Percentiles rank a stretch among this genome's conserved stretches.
phyloP scores from a whole-genome alignment of 495 filamentous ascomycete genomes.

The Podospora conica region DNA sequence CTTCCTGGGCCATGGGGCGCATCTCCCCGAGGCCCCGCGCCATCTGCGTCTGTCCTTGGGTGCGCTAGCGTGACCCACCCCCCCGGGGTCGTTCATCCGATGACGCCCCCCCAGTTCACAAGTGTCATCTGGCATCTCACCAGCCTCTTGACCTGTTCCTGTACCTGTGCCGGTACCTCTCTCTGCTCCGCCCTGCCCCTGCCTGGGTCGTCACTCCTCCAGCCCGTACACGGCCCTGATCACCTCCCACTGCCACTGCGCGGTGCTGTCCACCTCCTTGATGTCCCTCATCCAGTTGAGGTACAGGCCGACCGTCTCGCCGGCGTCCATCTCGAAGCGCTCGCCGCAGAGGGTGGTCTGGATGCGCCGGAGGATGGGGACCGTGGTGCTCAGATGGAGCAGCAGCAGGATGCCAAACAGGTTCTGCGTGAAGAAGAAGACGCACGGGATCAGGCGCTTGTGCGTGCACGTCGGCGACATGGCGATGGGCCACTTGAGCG shows the following conservation, averaged over 20 bases:
- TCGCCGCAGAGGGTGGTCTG: conserved; percentile 36
- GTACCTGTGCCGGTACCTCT: too few relatives aligned
- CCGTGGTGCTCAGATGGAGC: conserved; percentile 44
- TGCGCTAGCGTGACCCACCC: not conserved
- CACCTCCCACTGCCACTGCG: conserved; percentile 49
- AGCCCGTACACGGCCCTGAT: conserved; percentile 39
- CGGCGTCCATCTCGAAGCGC: conserved; percentile 42
- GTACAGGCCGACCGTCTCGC: conserved; percentile 43
- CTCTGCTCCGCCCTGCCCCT: not conserved
- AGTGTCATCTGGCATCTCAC: not conserved
- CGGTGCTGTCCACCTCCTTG: conserved; percentile 41
- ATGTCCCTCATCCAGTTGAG: conserved; percentile 52
- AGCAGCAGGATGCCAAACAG: conserved; percentile 52
- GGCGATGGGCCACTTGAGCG: conserved; percentile 50
- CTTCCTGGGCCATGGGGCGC: not conserved
- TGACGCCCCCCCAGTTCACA: not conserved
- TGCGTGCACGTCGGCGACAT: conserved; percentile 50
- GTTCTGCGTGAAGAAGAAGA: conserved; percentile 55
- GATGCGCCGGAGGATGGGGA: conserved; percentile 43
- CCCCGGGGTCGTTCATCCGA: not conserved
- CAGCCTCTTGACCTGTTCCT: not conserved
- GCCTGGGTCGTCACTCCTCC: conserved; percentile 21
- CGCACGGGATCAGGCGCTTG: conserved; percentile 51
- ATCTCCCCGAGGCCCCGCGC: not conserved
- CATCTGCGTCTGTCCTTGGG: not conserved